Base-by-base conservation (phyloP, 1,284 basidiomycete species). In the Rhodotorula sp. region DNA sequence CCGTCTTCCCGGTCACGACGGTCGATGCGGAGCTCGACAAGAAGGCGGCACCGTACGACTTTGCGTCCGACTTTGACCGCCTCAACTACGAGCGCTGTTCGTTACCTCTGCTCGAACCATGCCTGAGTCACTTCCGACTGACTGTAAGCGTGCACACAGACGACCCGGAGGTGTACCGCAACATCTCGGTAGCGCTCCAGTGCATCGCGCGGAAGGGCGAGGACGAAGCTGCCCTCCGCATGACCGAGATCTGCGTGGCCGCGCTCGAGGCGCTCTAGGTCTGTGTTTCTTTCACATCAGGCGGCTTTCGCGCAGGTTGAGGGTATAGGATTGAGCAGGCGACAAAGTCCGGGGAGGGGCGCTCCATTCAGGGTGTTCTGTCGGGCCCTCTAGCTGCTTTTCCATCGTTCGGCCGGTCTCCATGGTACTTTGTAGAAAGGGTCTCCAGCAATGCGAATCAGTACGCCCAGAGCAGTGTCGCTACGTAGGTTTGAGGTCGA, bases 161-260 rank as follows among this genome's bases (percentile, higher is more conserved):
- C 77, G 82, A 88, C 60, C 86, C 89, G 0, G 82, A 84, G 45
- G 83, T 82, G 19, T 88, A 86, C 74, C 82, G 82, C 64, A 85
- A 87, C 69, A 88, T 87, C 0, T 91, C 91, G 0, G 84, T 91
- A 12, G 82, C 84, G n/a, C 80, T 92, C 34, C 91, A 92, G 77
- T 77, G 91, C 9, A 84, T 91, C 4, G 89, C 87, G 0, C 83
- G 86, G 64, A 87, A 87, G n/a, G 82, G 88, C 55, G 89, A 92
- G 77, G 90, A 91, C 74, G 90, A 91, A 77, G 88, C 87, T 0
- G 85, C 90, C 14, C 83, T 90, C 48, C 23, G 58, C 12, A 64
- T 75, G 64, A 71, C 69, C 4, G 71, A 73, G 66, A 67, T 75
- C 19, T 62, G 63, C 19, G 74, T 60, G 27, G 74, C 46, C 3